These are phyloP conservation scores for Tetradesmus obliquus DNA, from an alignment of 139 green algal genomes.

Conservation along the genomic window DNA sequence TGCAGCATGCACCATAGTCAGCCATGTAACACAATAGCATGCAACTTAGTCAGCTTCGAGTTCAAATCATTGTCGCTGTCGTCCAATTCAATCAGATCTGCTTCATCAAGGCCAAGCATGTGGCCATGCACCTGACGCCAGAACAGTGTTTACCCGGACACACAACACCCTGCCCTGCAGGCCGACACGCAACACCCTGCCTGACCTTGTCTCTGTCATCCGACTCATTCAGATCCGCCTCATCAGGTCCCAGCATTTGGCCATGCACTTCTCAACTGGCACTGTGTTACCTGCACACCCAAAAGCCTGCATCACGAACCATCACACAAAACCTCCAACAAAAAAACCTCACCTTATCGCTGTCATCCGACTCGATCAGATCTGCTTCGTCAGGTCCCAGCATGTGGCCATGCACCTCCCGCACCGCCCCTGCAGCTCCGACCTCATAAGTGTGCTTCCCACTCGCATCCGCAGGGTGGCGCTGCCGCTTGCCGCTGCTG, in stretches of 20 bases:
- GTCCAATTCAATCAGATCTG: too few species aligned
- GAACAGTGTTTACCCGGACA: not conserved
- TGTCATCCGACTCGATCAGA: slow-evolving; percentile 36
- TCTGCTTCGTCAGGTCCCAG: slow-evolving; percentile 43
- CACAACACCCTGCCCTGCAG: not conserved
- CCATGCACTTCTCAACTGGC: not conserved
- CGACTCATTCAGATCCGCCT: not conserved
- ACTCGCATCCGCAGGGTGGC: not conserved
- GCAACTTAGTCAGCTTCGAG: not conserved
- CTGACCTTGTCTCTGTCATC: not conserved
- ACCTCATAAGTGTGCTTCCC: slow-evolving; percentile 44
- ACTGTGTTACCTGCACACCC: not conserved
- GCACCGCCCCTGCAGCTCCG: slow-evolving; percentile 5
- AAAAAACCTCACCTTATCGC: slow-evolving; percentile 35
- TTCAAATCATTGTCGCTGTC: too few species aligned
- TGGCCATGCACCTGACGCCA: too few species aligned
- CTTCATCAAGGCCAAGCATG: not conserved
- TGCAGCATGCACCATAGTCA: not conserved
- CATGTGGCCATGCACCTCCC: slow-evolving; percentile 48
- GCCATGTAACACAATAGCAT: not conserved
- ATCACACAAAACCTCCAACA: not conserved
- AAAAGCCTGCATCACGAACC: not conserved
- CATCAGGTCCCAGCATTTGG: not conserved
- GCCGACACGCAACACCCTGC: not conserved
- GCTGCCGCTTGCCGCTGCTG: not conserved